Base-by-base conservation (phyloP, 805 yeast species). In the Nakazawaea laoshanensis region DNA sequence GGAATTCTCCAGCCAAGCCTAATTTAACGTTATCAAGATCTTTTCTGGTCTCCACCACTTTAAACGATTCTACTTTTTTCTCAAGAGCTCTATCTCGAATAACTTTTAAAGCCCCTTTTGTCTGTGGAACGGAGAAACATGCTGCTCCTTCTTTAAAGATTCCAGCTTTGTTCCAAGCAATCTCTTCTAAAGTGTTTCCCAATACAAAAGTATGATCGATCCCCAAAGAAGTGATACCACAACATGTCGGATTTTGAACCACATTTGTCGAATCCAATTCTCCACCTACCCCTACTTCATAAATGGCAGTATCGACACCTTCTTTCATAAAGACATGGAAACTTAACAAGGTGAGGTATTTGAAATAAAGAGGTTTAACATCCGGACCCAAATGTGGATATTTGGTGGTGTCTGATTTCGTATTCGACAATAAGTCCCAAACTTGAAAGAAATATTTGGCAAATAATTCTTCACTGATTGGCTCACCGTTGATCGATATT, bases 211-310 rank as follows among this genome's bases (percentile, higher is more conserved):
- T 80, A 54, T 92, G 99, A 53, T 92, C 99, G 27, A 92, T 80
- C 1, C 97, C 98, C 39, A 92, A 58, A 5, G 89, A 70, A 2
- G 92, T 62, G 12, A 92, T 79, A 24, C 94, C 98, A 29, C 95
- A 78, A 1, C 77, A 88, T 0, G 83, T 70, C 13, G 98, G 97
- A 27, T 65, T 59, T 27, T 67, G 74, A 30, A 92, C 72, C 2
- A 92, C 70, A 52, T 92, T 92, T 9, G 99, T 92, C n/a, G 96
- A 85, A 55, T 92, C 99, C 48, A 76, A 86, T 50, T 84, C 94
- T 5, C 99, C 99, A 19, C 99, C 99, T 30, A 92, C 95, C 15
- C 99, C 99, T 19, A 94, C 99, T 54, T 92, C 99, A 50, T 84
- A 87, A 24, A 92, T 79, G 9, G 97, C 96, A 22, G 95, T 73